Evolutionary conservation across 768 basidiomycete genomes (phyloP), one percentile per base, ranked within the genome.

Genomic region (Tricholoma sp.): DNA sequence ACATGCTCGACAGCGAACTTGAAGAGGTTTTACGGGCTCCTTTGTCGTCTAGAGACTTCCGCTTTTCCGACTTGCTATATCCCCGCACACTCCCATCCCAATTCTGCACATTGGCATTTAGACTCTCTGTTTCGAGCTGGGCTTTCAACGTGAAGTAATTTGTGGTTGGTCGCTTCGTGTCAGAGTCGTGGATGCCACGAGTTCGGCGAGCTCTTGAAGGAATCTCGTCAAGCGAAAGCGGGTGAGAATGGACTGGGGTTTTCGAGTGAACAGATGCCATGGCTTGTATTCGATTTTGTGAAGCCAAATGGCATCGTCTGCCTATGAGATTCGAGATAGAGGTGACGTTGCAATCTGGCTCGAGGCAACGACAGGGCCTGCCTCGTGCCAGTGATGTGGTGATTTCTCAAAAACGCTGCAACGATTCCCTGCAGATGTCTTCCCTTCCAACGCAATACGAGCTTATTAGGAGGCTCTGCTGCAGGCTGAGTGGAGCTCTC

Each of bases 231-330:
- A 76, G 76, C 3, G 80, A 82, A 20, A 92, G 80, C 36, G 90
- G 90, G 64, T 92, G 90, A 0, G 82, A 82, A 58, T 91, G 75
- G 18, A 86, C 85, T 20, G 84, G 82, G 6, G 80, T 86, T 66
- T 77, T 77, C 42, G 63, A 57, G 32, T 78, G 75, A 28, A 66
- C 68, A 52, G 77, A 74, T 50, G 75, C 45, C 74, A 76, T 76
- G 28, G 57, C 15, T 33, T 15, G 24, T 24, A 20, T 11, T 33
- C 41, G 20, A 32, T 20, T 15, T n/a, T 11, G n/a, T 13, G 18
- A 18, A 42, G 18, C 9, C 28, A 54, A 33, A 5, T 44, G 8
- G 44, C 54, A 57, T 57, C 3, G 33, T 52, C 39, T 56, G 37
- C 32, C 13, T 54, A 39, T 32, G 41, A 17, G n/a, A 31, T 24